Base-by-base conservation (phyloP, 345 rosid species). In the Gossypium longicalyx region DNA sequence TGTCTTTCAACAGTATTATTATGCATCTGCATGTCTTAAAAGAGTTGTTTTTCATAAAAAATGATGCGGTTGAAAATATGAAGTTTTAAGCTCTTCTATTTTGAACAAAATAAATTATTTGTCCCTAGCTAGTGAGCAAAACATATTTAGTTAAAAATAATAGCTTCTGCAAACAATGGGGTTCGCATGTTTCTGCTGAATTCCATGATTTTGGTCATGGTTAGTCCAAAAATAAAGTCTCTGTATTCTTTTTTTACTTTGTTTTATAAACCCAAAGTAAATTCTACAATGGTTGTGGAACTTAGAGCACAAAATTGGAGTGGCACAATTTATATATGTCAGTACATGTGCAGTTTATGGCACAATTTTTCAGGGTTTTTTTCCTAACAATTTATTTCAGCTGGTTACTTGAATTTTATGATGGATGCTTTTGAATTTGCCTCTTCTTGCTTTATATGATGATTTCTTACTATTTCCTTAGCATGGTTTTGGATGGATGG, bases 91-190 rank as follows among this genome's bases (percentile, higher is more conserved):
- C 23, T 23, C 12, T 22, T 4, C 76, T 48, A 58, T 67, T n/a
- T 57, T 76, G 63, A 12, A 66, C 54, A 76, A 34, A 34, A 85
- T 81, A 81, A 82, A 80, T 49, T 54, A 7, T 52, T 5, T 52
- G 12, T 17, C 57, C 22, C n/a, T 52, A 17, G 57, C 57, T 16
- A 52, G 57, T n/a, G 7, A 52, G 57, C 57, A 52, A 34, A 17
- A 52, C 19, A 16, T 52, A 4, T 45, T 45, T 45, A 52, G 57
- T 16, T 7, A 52, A 52, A 52, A 17, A 52, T 52, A 52, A 52
- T 52, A 52, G 57, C 57, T 52, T 52, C 57, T 17, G 57, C 57
- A 52, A 52, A 52, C 20, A 16, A 6, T 17, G 57, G 57, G 57
- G 3, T 52, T 52, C 57, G 76, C 49, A 44, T 72, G 19, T 48